Evolutionary conservation across 2,329 filamentous ascomycete species (phyloP), one percentile per base, ranked within the genome.

Genomic region (Colletotrichum chrysophilum): DNA sequence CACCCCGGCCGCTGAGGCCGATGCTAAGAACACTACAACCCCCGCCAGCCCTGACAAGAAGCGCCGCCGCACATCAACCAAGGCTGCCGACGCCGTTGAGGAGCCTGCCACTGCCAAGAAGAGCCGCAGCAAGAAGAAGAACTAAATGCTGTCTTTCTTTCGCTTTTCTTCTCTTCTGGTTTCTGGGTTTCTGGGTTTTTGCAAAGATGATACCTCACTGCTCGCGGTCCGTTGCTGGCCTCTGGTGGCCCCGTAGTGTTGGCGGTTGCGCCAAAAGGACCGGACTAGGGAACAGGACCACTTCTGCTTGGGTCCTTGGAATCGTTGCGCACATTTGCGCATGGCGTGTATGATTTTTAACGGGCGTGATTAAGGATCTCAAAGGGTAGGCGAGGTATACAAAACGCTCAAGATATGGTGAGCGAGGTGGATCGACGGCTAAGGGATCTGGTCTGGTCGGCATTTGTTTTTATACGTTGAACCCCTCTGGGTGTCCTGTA

Each of bases 11-110:
- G 85, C 87, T 18, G 85, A 86, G 68, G 87, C 83, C 24, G 80
- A 79, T 56, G 79, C 80, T 34, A 82, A 82, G 70, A 87, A 79
- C 78, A 84, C 80, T 69, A 82, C 84, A 34, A 85, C 85, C 34
- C 87, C 89, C 30, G 87, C 87, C 71, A 91, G 89, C 82, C 90
- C 91, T 34, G 91, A 91, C 78, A 91, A 91, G 88, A 93, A 93
- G 90, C 88, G 91, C 79, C 89, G 92, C 84, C 86, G 91, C 75
- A 85, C 86, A 12, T 90, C 89, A 6, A 84, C 83, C 79, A 92
- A 92, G 87, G 88, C 86, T 55, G 85, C 85, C 32, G 89, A 91
- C 74, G 82, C 85, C 74, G 70, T 58, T 6, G 85, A 88, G 5
- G 85, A 88, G 73, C 66, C 69, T 81, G 90, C 92, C 82, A 88